A percentile compares a stretch with the other conserved stretches of the same genome.
phyloP scores from a whole-genome alignment of 345 rosid genomes.

The Eucalyptus viminalis region DNA sequence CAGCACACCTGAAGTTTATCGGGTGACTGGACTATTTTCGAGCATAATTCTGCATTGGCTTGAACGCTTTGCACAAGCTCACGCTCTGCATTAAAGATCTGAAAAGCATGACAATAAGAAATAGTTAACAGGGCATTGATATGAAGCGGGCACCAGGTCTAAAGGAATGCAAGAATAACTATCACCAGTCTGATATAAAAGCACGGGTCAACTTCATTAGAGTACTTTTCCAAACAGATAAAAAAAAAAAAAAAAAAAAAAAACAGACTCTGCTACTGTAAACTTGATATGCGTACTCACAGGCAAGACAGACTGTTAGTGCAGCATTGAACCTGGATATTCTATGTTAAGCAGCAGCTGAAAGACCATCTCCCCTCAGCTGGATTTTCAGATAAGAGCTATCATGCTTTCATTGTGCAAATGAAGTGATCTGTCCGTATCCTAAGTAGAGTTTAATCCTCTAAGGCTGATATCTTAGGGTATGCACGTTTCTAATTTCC shows the following conservation, averaged over 20 bases:
- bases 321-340: neutral
- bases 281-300: neutral
- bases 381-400: neutral
- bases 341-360: neutral
- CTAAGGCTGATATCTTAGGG: neutral
- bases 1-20: conserved; percentile 76
- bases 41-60: conserved; percentile 67
- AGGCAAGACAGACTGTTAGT: neutral
- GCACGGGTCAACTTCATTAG: neutral
- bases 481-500: neutral
- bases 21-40: conserved; percentile 88
- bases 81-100: conserved; percentile 77
- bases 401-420: neutral
- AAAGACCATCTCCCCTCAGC: neutral
- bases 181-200: neutral
- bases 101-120: neutral
- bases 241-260: neutral
- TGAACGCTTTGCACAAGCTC: conserved; percentile 71
- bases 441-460: neutral
- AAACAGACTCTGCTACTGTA: neutral
- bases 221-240: neutral
- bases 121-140: neutral
- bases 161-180: neutral
- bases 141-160: neutral
- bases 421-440: neutral